Conservation (phyloP, 2,329 filamentous ascomycete genomes). For the Aspergillus oerlinghausenensis region DNA sequence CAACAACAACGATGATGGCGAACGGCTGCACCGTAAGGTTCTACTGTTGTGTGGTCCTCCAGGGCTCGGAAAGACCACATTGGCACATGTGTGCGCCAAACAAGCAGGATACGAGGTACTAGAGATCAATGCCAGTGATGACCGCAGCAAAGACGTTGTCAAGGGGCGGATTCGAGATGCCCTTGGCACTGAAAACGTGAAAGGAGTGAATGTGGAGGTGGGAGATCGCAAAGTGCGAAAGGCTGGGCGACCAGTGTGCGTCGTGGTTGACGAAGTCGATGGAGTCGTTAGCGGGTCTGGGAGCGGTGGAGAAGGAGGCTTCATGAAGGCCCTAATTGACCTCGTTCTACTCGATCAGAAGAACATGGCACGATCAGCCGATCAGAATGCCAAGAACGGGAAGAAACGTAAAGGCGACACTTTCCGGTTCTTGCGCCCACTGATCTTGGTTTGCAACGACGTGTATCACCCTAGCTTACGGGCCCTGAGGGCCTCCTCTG, state of each 20-base stretch:
- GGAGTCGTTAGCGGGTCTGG: slow-evolving; percentile 81
- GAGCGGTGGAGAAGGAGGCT: slow-evolving; percentile 79
- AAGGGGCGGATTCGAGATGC: slow-evolving; percentile 87
- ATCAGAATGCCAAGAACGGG: slow-evolving; percentile 18
- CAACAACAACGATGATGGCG: slow-evolving; percentile 50
- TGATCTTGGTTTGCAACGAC: slow-evolving; percentile 96
- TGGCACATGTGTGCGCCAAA: slow-evolving; percentile 90
- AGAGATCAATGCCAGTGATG: slow-evolving; percentile 97
- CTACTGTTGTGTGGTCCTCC: slow-evolving; percentile 86
- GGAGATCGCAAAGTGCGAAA: slow-evolving; percentile 56
- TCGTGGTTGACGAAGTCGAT: slow-evolving; percentile 95
- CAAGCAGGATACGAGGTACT: slow-evolving; percentile 96
- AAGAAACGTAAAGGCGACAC: slow-evolving; percentile 69
- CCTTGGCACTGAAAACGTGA: slow-evolving; percentile 90
- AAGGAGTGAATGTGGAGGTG: slow-evolving; percentile 52
- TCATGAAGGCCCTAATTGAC: slow-evolving; percentile 91
- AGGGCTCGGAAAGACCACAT: slow-evolving; percentile 89
- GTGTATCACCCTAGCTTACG: slow-evolving; percentile 87
- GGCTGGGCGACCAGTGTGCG: slow-evolving; percentile 79
- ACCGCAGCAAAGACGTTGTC: slow-evolving; percentile 83
- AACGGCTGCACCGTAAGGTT: slow-evolving; percentile 80
- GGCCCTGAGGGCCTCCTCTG: slow-evolving; percentile 73
- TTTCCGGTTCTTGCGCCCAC: slow-evolving; percentile 78
- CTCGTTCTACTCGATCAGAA: slow-evolving; percentile 81
- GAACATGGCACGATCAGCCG: slow-evolving; percentile 51